Evolutionary conservation across 2,329 filamentous ascomycete species (phyloP), one percentile per base, ranked within the genome.

Genomic region (Juglanconis juglandina): DNA sequence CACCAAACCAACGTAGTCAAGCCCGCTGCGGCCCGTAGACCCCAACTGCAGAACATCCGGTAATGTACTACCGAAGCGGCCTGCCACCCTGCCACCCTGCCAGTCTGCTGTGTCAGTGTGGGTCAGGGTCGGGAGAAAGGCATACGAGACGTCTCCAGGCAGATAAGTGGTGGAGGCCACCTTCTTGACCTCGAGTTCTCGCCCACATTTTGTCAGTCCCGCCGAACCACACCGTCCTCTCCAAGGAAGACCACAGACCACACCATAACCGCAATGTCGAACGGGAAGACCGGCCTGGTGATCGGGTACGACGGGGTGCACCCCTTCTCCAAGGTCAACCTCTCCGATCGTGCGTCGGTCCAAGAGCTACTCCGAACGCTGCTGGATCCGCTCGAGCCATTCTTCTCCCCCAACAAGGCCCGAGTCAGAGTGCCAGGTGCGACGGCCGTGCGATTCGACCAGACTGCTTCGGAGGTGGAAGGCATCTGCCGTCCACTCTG

Each of bases 381-480:
- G 9, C 82, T 93, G 33, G 86, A 90, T 67, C 89, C 90, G 8
- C 78, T 93, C 5, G 79, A 87, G 61, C 82, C 86, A 2, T 90
- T 90, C 72, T 90, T 91, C 73, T 92, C 89, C 1, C 85, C 86
- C 0, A 70, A 78, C 48, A 83, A 84, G 68, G 85, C 87, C 10
- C 80, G 89, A 51, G 81, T 92, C 51, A 86, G 85, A 68, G 83
- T 87, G 32, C 83, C 83, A 1, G 89, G 89, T 5, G 84, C 82
- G 13, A 91, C 89, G 0, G 89, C 88, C 17, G 90, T 91, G 24
- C 80, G 89, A 33, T 93, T 92, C 71, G 90, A 93, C 69, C 87
- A 91, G 71, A 84, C 86, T 1, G 90, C 88, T 8, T 89, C 89
- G 1, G 89, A 92, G 69, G 82, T 93, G 39, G 90, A 94, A 73